A percentile compares a stretch with the other conserved stretches of the same genome.
Evolutionary conservation across 1,284 basidiomycete species (phyloP).

Genomic region (Moesziomyces parantarcticus): DNA sequence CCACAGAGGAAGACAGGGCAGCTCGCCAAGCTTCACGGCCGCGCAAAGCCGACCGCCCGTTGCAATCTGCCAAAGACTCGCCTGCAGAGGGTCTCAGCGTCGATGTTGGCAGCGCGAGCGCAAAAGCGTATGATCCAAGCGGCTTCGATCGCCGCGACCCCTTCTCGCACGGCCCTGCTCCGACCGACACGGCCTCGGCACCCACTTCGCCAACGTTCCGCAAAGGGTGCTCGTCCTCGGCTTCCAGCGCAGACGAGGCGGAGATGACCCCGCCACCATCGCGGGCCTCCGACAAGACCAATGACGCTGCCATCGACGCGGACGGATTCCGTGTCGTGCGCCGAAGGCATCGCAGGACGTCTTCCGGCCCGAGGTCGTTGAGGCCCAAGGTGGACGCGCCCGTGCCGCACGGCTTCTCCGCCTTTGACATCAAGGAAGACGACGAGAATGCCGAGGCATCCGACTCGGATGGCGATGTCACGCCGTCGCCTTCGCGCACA

Average conservation of each 20-base stretch:
- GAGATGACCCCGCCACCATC: conserved; percentile 17
- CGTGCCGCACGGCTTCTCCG: conserved; percentile 46
- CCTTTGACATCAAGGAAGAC: conserved; percentile 35
- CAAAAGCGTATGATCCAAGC: not conserved
- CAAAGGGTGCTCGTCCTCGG: conserved; percentile 2
- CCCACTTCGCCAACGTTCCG: conserved; percentile 42
- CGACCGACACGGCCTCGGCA: conserved; percentile 40
- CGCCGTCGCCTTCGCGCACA: conserved; percentile 17
- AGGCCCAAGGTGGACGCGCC: conserved; percentile 59
- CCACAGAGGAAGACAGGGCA: conserved; percentile 10
- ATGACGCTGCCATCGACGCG: conserved; percentile 17
- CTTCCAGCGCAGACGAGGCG: conserved; percentile 34
- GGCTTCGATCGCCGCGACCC: conserved; percentile 4
- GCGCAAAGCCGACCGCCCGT: not conserved
- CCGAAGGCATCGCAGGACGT: conserved; percentile 27
- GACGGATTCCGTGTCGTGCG: conserved; percentile 49
- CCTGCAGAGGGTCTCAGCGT: conserved; percentile 6
- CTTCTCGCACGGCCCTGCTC: conserved; percentile 21
- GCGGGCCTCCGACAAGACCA: not conserved
- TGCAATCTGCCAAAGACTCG: not conserved
- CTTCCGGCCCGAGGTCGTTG: conserved; percentile 31
- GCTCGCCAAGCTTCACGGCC: not conserved
- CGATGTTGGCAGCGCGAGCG: conserved; percentile 7
- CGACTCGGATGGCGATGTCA: conserved; percentile 27
- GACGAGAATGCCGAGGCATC: conserved; percentile 20